Evolutionary conservation across 768 basidiomycete species (phyloP).

Genomic region (Pilatotrama ljubarskyi): DNA sequence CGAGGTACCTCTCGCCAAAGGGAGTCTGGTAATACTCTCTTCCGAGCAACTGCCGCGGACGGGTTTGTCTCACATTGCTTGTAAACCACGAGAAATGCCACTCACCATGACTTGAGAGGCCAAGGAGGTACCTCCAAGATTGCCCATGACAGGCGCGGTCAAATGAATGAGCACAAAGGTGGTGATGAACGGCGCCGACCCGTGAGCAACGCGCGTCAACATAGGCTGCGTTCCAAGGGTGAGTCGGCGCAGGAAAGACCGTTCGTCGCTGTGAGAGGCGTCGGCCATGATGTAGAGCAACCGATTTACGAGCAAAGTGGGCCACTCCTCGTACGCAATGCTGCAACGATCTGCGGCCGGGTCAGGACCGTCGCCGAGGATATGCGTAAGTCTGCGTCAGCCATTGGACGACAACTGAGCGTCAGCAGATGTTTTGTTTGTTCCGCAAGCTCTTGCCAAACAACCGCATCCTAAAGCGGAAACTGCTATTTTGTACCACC

Average conservation of each 20-base stretch:
- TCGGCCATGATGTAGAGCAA: neutral
- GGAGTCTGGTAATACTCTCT: slow-evolving; percentile 83
- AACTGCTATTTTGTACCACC: slow-evolving; percentile 13
- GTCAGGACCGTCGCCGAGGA: neutral
- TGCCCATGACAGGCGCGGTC: slow-evolving; percentile 70
- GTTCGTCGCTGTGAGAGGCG: neutral
- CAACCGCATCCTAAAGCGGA: slow-evolving; percentile 14
- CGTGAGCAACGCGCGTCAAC: slow-evolving; percentile 63
- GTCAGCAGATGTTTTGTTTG: slow-evolving; percentile 2
- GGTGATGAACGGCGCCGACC: slow-evolving; percentile 72
- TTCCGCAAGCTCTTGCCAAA: slow-evolving; percentile 17
- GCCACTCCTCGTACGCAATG: neutral
- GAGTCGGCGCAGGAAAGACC: slow-evolving; percentile 17
- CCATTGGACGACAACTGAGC: neutral
- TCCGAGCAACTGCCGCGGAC: slow-evolving; percentile 60
- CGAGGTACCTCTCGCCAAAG: slow-evolving; percentile 65
- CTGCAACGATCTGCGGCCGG: neutral
- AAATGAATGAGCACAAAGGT: slow-evolving; percentile 82
- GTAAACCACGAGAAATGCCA: neutral
- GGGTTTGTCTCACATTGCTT: neutral
- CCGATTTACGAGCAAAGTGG: neutral
- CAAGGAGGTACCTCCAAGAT: slow-evolving; percentile 63
- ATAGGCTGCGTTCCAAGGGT: slow-evolving; percentile 11
- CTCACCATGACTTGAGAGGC: slow-evolving; percentile 78
- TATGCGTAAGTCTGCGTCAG: slow-evolving; percentile 2